phyloP scores from a whole-genome alignment of 2,329 filamentous ascomycete genomes.

The Talaromyces marneffei region DNA sequence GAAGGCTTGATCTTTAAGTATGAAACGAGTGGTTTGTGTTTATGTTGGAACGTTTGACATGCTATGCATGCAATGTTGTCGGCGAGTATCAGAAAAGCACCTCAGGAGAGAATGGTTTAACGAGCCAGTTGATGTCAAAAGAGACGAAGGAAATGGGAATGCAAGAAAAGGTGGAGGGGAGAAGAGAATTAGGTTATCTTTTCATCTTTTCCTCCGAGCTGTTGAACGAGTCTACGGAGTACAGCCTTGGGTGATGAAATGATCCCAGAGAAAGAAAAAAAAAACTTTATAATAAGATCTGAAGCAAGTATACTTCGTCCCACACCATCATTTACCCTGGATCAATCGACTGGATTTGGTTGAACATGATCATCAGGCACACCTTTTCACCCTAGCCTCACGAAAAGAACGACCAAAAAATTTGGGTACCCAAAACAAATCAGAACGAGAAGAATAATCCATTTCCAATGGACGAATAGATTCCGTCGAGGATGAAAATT shows the following conservation, averaged over 20 bases:
- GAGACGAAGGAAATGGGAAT: background rate
- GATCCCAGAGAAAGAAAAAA: background rate
- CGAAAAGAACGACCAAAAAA: background rate
- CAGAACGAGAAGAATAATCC: background rate
- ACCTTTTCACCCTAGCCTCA: background rate
- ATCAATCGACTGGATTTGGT: background rate
- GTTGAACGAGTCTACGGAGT: background rate
- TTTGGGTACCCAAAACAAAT: conserved; percentile 5
- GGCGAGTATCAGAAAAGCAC: background rate
- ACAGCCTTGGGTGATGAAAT: background rate
- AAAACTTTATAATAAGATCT: background rate
- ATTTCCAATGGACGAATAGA: background rate
- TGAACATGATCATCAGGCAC: conserved; percentile 4
- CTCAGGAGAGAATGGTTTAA: background rate
- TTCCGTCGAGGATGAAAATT: background rate
- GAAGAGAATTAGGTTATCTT: background rate
- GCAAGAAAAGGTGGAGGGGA: background rate
- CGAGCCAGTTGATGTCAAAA: background rate
- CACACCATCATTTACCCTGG: conserved; percentile 4
- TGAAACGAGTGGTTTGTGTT: conserved; percentile 7
- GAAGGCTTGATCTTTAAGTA: background rate
- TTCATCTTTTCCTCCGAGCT: background rate
- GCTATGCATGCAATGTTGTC: background rate
- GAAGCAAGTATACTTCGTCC: background rate
- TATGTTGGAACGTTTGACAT: conserved; percentile 1